phyloP scores from a whole-genome alignment of 2,329 filamentous ascomycete species.

The Lasiodiplodia citricola region DNA sequence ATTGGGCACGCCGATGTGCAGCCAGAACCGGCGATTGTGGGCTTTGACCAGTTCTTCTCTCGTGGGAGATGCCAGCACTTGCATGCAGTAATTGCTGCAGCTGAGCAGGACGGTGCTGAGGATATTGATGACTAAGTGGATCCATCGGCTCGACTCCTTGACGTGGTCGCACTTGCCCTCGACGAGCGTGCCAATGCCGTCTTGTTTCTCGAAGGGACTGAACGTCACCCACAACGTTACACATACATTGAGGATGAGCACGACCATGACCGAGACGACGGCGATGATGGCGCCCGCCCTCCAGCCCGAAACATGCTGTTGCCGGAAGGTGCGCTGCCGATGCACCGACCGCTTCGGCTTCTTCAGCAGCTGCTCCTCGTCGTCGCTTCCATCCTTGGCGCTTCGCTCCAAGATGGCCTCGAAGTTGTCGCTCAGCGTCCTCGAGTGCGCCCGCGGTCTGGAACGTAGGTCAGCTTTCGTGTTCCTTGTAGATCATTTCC shows the following conservation, averaged over 20 bases:
- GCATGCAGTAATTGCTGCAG: slow-evolving; percentile 58
- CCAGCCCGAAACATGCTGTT: slow-evolving; percentile 4
- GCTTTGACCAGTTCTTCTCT: slow-evolving; percentile 55
- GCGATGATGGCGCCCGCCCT: not conserved
- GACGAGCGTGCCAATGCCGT: slow-evolving; percentile 6
- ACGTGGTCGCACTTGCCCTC: slow-evolving; percentile 9
- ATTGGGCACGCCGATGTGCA: slow-evolving; percentile 54
- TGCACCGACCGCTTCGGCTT: not conserved
- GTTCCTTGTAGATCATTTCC: not conserved
- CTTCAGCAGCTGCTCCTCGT: not conserved
- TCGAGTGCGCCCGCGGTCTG: not conserved
- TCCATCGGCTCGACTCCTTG: slow-evolving; percentile 16
- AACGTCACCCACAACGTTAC: not conserved
- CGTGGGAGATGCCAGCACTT: slow-evolving; percentile 57
- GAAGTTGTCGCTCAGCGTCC: not conserved
- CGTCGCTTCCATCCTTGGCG: not conserved
- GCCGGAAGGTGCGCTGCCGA: not conserved
- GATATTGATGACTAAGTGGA: slow-evolving; percentile 31
- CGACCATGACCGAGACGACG: not conserved
- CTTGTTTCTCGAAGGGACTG: not conserved
- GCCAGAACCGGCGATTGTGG: slow-evolving; percentile 48
- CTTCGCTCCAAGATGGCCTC: not conserved
- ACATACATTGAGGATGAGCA: not conserved
- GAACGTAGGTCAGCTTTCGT: not conserved
- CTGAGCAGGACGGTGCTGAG: slow-evolving; percentile 21